Base-by-base conservation (phyloP, 78 protist genomes). In the Dictyostelium purpureum region DNA sequence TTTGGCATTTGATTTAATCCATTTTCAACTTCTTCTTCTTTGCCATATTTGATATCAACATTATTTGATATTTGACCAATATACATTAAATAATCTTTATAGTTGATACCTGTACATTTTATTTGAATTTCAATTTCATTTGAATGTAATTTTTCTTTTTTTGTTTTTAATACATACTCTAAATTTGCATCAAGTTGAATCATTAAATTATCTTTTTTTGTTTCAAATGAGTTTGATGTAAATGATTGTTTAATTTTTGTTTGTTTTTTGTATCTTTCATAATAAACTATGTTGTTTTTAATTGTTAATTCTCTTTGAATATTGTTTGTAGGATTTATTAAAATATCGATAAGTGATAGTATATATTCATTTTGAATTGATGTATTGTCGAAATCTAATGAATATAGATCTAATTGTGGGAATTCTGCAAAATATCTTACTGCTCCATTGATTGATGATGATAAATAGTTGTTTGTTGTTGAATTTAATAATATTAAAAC, bases 71-170 rank as follows among this genome's bases (percentile, higher is more conserved):
- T n/a, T n/a, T n/a, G n/a, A n/a, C 45, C 42, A 33, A 1, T 63
- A 35, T 63, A 63, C 6, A 14, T 33, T 35, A 63, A 63, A 63
- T 63, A 63, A 35, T 63, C 71, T 63, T 14, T 63, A 35, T 63
- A 63, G 12, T 63, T 63, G 14, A 63, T 63, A 63, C 71, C 71
- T 11, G 71, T 63, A 33, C 45, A 38, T 14, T 31, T 31, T 2
- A n/a, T 56, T 61, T 78, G 38, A 5, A 78, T 18, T 56, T 56
- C 38, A 61, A 78, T 57, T 78, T 78, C 59, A 43, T 31, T 52
- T 63, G 26, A 40, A 1, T 78, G 7, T 0, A 31, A 31, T 4
- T 11, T 6, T 40, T 28, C 0, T 19, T 19, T 6, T 40, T 67
- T 67, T 14, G 37, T 26, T 37, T 2, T 1, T 67, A 67, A 40